Base-by-base conservation (phyloP, 345 rosid genomes). In the Anastatica hierochuntica region DNA sequence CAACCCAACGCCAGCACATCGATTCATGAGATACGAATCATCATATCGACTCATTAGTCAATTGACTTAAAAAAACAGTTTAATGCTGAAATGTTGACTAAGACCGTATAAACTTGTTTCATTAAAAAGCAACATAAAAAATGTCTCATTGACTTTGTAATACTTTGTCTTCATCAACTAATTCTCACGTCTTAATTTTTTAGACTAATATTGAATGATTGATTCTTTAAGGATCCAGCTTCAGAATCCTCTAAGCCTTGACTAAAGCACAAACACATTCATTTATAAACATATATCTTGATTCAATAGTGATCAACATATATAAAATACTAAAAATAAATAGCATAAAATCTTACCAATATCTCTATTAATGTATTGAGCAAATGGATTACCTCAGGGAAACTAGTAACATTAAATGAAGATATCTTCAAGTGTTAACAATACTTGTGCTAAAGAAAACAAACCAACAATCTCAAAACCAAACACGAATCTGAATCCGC, bases 361-460 rank as follows among this genome's bases (percentile, higher is more conserved):
- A 27, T 7, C 6, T 27, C 6, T 27, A 3, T 27, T n/a, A 9
- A 9, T 31, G 36, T 31, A 10, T 31, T 6, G 36, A 31, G n/a
- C 36, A 31, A 31, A 31, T n/a, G n/a, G 12, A 4, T 27, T 27
- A 27, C 31, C 6, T 2, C 31, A 27, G 6, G 8, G 31, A 1
- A 27, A 27, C 31, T 27, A n/a, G 6, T 24, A 65, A 51, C 39
- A 65, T 49, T 34, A 41, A n/a, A n/a, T 61, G n/a, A 43, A 42
- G 16, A 38, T 6, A 40, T 26, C 41, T 4, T 65, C 50, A 65
- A 58, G 58, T 49, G 23, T 4, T 24, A 33, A 49, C 13, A 10
- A 48, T n/a, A n/a, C n/a, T 56, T 48, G 15, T 64, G 51, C 57
- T 55, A 42, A 56, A 34, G 58, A 29, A 26, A 43, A 65, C 64